Evolutionary conservation across 345 rosid genomes (phyloP).

Genomic region (Clausena lansium): DNA sequence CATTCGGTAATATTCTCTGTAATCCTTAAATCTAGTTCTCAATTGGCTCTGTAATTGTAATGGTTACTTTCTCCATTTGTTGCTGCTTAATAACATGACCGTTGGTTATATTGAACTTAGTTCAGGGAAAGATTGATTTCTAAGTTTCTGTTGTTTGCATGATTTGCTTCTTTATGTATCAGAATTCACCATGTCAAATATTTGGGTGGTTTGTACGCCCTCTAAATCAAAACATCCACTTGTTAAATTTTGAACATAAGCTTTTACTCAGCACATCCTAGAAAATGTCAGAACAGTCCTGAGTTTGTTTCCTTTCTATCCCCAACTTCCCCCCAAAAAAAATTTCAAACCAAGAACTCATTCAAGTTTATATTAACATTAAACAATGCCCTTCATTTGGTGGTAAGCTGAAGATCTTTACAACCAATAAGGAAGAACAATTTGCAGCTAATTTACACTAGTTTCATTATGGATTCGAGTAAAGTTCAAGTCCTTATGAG

Average conservation of each 20-base stretch:
- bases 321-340: background rate
- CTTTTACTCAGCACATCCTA: background rate
- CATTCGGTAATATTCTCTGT: constrained; percentile 55
- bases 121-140: background rate
- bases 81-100: background rate
- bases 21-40: background rate
- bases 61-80: background rate
- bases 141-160: background rate
- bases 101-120: background rate
- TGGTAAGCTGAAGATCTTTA: too few relatives aligned
- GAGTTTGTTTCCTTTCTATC: background rate
- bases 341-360: background rate
- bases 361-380: background rate
- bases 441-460: background rate
- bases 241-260: background rate
- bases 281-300: background rate
- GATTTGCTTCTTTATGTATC: background rate
- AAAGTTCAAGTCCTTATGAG: background rate
- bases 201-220: background rate
- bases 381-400: too few relatives aligned
- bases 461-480: background rate
- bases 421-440: background rate
- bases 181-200: background rate
- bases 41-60: background rate
- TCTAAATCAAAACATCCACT: background rate